Percentiles rank a stretch among this genome's conserved stretches.
These are phyloP conservation scores for Geotrichum bryndzae DNA, from an alignment of 1,139 yeast genomes.

Conservation along the genomic window DNA sequence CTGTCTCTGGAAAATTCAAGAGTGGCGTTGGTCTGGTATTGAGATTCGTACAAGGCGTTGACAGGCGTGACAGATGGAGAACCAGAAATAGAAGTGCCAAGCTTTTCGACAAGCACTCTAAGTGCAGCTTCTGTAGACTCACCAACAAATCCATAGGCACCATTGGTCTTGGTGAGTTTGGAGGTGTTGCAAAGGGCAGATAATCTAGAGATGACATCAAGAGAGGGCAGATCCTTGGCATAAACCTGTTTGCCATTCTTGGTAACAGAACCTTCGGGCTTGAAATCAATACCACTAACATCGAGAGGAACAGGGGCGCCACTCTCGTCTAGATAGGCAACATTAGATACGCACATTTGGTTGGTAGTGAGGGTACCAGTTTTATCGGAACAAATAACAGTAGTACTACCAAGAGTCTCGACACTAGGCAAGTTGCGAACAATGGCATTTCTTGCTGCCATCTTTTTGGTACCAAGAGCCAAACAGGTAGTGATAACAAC, in stretches of 20 bases:
- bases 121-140: constrained; percentile 39
- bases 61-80: constrained; percentile 17
- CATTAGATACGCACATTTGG: constrained; percentile 34
- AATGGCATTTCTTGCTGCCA: constrained; percentile 46
- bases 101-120: constrained; percentile 30
- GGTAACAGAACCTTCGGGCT: constrained; percentile 39
- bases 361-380: constrained; percentile 62
- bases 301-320: constrained; percentile 40
- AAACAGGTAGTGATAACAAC: constrained; percentile 48
- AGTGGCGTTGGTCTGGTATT: constrained; percentile 20
- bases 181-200: constrained; percentile 37
- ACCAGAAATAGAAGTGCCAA: constrained; percentile 18
- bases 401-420: constrained; percentile 36
- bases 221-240: constrained; percentile 19
- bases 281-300: constrained; percentile 40
- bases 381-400: constrained; percentile 63
- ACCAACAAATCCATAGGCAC: constrained; percentile 31
- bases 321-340: constrained; percentile 38
- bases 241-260: constrained; percentile 33
- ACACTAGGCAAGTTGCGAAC: constrained; percentile 42
- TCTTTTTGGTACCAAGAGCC: constrained; percentile 47
- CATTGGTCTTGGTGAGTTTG: constrained; percentile 25
- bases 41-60: constrained; percentile 15
- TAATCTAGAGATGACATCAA: constrained; percentile 31
- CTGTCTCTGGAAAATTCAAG: constrained; percentile 42